Base-by-base conservation (phyloP, 202 grass and related monocot genomes). In the Eragrostis tef region DNA sequence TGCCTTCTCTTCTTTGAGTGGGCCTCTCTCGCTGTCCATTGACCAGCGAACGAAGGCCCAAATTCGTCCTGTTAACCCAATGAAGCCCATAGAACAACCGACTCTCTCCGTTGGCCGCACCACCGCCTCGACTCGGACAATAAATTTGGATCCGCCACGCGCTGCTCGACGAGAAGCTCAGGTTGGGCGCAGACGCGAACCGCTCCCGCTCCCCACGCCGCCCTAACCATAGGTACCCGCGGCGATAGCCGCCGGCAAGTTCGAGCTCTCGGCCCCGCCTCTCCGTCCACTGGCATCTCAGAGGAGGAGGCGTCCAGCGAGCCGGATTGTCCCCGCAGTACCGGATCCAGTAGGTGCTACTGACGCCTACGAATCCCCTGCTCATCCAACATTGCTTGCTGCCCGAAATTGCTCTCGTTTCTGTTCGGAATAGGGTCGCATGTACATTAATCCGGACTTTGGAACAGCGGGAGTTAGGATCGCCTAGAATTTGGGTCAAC, bases 341-440 rank as follows among this genome's bases (percentile, higher is more conserved):
- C 47, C 31, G 47, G 75, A 73, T 79, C 42, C 47, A 56, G 75
- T 79, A 64, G 24, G 83, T 70, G 34, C 41, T 73, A 58, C 58
- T 67, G 11, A 36, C 67, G 43, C 57, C 11, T 41, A 11, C 20
- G 83, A 46, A 17, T 46, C 44, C 9, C 1, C 57, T 8, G 27
- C 13, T 15, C 29, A 53, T 79, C 77, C 46, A 11, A 27, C 46
- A 26, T 46, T 85, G 39, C 24, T 43, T 34, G 58, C 71, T 79
- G 13, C 10, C 19, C 34, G 16, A 36, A 36, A 5, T 62, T 13
- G 67, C 6, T 73, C 71, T 16, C 17, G 20, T 62, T 64, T 57
- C 46, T 15, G 22, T 16, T 7, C 26, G 31, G 24, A 50, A 34
- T 85, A 17, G 49, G 29, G 54, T 78, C 11, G 39, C 7, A 11